phyloP scores from a whole-genome alignment of 1,139 yeast species.

The Chernovozyma aurita region DNA sequence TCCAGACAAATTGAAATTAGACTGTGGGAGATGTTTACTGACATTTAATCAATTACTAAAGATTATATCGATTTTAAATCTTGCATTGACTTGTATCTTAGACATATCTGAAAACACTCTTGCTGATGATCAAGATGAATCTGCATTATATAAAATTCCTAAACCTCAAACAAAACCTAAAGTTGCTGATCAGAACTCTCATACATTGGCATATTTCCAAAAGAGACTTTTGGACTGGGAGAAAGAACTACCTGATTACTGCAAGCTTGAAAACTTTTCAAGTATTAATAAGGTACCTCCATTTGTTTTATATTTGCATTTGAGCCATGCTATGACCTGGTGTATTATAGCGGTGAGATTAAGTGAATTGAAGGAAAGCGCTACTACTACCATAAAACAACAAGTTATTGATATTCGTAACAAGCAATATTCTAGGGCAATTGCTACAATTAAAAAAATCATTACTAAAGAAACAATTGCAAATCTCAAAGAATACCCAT shows the following conservation, averaged over 20 bases:
- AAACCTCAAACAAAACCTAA: background rate
- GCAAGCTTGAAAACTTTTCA: conserved; percentile 10
- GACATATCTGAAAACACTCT: conserved; percentile 12
- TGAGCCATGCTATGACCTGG: conserved; percentile 15
- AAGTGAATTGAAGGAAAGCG: conserved; percentile 10
- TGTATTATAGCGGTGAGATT: conserved; percentile 17
- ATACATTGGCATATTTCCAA: conserved; percentile 15
- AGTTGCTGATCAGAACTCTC: conserved; percentile 3
- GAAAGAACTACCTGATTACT: conserved; percentile 14
- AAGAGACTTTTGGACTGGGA: conserved; percentile 12
- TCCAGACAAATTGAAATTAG: conserved; percentile 11
- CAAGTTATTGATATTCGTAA: conserved; percentile 13
- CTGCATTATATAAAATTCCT: conserved; percentile 3
- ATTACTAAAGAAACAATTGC: conserved; percentile 10
- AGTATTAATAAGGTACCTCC: conserved; percentile 11
- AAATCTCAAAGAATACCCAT: conserved; percentile 13
- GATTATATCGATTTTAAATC: conserved; percentile 15
- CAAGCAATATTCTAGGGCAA: conserved; percentile 15
- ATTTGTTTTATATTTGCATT: conserved; percentile 13
- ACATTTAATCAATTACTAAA: conserved; percentile 16
- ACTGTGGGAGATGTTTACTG: conserved; percentile 18
- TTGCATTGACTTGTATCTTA: conserved; percentile 18
- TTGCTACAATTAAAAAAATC: conserved; percentile 10
- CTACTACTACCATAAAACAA: conserved; percentile 9
- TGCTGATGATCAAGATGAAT: conserved; percentile 8